phyloP scores from a whole-genome alignment of 1,139 yeast species.

The Suhomyces bribrorum region DNA sequence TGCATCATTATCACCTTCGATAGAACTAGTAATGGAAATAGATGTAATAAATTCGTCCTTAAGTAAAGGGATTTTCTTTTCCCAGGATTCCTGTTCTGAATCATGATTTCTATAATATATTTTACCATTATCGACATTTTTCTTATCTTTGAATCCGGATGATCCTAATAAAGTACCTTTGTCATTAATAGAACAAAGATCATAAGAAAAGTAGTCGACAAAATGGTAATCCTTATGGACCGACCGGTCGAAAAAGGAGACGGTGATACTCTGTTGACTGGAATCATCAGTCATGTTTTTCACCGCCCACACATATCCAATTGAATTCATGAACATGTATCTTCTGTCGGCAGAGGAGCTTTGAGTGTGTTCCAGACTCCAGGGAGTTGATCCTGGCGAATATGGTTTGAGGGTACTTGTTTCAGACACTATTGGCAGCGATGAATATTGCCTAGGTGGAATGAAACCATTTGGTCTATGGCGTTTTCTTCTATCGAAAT shows the following conservation, averaged over 20 bases:
- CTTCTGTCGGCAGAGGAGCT: slow-evolving; percentile 50
- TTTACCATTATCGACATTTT: slow-evolving; percentile 25
- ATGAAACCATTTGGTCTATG: slow-evolving; percentile 24
- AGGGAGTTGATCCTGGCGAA: slow-evolving; percentile 87
- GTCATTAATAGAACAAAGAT: slow-evolving; percentile 71
- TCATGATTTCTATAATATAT: slow-evolving; percentile 50
- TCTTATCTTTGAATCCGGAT: slow-evolving; percentile 32
- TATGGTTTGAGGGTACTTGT: slow-evolving; percentile 37
- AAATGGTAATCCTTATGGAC: slow-evolving; percentile 84
- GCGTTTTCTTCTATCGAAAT: slow-evolving; percentile 27
- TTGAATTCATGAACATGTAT: slow-evolving; percentile 75
- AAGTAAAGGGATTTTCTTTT: slow-evolving; percentile 38
- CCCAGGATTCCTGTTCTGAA: slow-evolving; percentile 48
- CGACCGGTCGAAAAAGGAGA: slow-evolving; percentile 82
- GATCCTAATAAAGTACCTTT: slow-evolving; percentile 66
- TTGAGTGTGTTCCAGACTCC: slow-evolving; percentile 46
- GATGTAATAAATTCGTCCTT: slow-evolving; percentile 38
- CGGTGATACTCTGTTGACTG: slow-evolving; percentile 67
- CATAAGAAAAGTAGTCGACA: slow-evolving; percentile 70
- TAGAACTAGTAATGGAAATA: slow-evolving; percentile 28
- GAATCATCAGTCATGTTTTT: slow-evolving; percentile 41
- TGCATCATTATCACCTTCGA: slow-evolving; percentile 25
- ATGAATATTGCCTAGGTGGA: slow-evolving; percentile 6
- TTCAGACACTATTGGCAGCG: slow-evolving; percentile 6
- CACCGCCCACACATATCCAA: slow-evolving; percentile 85